phyloP scores from a whole-genome alignment of 2,329 filamentous ascomycete species.

The Blastomyces silverae region DNA sequence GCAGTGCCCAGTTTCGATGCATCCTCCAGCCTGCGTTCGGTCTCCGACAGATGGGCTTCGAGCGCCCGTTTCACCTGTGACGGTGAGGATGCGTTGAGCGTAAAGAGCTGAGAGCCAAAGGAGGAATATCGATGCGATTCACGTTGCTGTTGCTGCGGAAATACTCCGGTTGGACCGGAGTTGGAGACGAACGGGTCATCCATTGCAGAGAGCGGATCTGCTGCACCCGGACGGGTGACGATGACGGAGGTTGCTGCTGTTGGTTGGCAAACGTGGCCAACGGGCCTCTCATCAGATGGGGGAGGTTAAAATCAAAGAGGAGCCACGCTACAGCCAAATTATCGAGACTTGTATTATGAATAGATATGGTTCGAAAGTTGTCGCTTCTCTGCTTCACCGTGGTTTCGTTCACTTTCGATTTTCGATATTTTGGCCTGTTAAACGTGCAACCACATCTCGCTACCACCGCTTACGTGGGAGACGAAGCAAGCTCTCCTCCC shows the following conservation, averaged over 20 bases:
- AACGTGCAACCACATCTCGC: constrained; percentile 11
- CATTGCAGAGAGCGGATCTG: constrained; percentile 25
- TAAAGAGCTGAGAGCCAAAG: constrained; percentile 75
- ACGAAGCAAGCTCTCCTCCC: not conserved
- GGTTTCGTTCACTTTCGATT: not conserved
- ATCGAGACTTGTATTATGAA: not conserved
- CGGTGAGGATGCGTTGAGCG: constrained; percentile 73
- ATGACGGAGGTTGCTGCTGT: not conserved
- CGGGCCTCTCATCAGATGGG: not conserved
- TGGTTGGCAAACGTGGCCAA: constrained; percentile 8
- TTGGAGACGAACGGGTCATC: constrained; percentile 55
- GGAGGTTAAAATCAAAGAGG: too few relatives aligned
- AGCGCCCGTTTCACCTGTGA: constrained; percentile 81
- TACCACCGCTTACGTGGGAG: not conserved
- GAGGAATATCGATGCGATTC: constrained; percentile 65
- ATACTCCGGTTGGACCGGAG: constrained; percentile 28
- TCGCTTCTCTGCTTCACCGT: constrained; percentile 12
- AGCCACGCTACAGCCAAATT: not conserved
- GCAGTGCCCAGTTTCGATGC: constrained; percentile 82
- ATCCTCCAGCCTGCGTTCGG: constrained; percentile 83
- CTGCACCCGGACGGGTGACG: not conserved
- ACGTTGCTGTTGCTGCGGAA: constrained; percentile 26
- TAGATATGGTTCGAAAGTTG: not conserved
- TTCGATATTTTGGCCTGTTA: constrained; percentile 6
- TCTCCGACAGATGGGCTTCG: constrained; percentile 86